Percentiles rank a stretch among this genome's conserved stretches.
Conservation (phyloP, 371 early-diverging fungal species). For the Smittium culicis region DNA sequence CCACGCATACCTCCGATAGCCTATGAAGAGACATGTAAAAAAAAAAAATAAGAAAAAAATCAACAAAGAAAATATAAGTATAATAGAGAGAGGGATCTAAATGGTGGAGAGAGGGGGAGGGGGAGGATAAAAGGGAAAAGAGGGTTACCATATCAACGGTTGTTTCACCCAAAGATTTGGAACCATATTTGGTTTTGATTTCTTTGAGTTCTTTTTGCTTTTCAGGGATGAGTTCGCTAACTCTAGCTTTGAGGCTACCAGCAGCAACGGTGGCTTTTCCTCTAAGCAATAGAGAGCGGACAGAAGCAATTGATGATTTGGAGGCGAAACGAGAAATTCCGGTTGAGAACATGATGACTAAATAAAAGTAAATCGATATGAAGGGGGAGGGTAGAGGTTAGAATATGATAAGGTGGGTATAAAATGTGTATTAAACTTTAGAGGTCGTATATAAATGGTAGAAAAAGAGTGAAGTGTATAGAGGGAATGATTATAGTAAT, state of each 20-base stretch:
- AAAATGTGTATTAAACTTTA: too few species aligned
- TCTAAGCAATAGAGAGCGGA: background rate
- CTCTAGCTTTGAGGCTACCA: conserved; percentile 70
- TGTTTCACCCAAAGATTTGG: conserved; percentile 78
- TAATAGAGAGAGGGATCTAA: background rate
- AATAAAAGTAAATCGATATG: too few species aligned
- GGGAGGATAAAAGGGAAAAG: background rate
- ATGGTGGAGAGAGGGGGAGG: background rate
- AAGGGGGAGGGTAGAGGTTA: too few species aligned
- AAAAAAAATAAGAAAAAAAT: too few species aligned
- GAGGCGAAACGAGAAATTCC: too few species aligned
- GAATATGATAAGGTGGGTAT: too few species aligned
- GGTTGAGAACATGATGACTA: too few species aligned
- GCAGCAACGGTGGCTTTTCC: conserved; percentile 3
- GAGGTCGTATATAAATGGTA: too few species aligned
- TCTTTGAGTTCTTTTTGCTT: conserved; percentile 89
- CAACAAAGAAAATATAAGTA: background rate
- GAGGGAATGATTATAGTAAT: too few species aligned
- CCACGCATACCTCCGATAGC: conserved; percentile 96
- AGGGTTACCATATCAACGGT: conserved; percentile 84
- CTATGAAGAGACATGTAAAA: too few species aligned
- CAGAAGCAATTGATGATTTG: background rate
- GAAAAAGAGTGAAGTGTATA: too few species aligned
- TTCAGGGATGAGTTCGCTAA: conserved; percentile 82
- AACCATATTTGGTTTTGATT: conserved; percentile 77